A percentile compares a stretch with the other conserved stretches of the same genome.
Evolutionary conservation across 2,329 filamentous ascomycete genomes (phyloP).

Genomic region (Aspergillus costaricaensis): DNA sequence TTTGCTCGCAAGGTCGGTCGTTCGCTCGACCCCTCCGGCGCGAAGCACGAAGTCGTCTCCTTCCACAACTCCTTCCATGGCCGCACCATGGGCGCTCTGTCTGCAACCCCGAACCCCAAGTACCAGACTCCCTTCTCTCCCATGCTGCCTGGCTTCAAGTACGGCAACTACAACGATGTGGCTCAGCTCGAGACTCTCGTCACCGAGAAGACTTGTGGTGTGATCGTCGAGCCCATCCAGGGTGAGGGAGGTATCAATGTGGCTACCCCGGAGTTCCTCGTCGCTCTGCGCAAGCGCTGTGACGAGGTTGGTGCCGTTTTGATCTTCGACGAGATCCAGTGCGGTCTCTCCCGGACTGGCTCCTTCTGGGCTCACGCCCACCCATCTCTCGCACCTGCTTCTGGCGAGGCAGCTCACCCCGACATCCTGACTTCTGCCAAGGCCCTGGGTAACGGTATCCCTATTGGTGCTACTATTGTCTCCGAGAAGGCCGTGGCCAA

Average conservation of each 20-base stretch:
- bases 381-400: conserved; percentile 56
- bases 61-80: conserved; percentile 95
- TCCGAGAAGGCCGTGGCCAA: conserved; percentile 65
- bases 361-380: conserved; percentile 83
- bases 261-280: conserved; percentile 78
- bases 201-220: conserved; percentile 83
- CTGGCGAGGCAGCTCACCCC: conserved; percentile 72
- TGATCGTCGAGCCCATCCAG: conserved; percentile 96
- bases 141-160: conserved; percentile 91
- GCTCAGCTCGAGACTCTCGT: conserved; percentile 70
- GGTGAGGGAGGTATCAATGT: conserved; percentile 92
- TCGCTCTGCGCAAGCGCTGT: conserved; percentile 80
- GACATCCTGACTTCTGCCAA: conserved; percentile 95
- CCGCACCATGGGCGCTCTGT: conserved; percentile 90
- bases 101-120: conserved; percentile 96
- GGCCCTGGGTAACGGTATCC: conserved; percentile 93
- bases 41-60: conserved; percentile 82
- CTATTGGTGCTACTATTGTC: conserved; percentile 80
- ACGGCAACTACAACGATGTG: conserved; percentile 83
- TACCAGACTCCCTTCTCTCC: conserved; percentile 94
- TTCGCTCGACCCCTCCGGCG: conserved; percentile 66
- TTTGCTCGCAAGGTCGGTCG: conserved; percentile 92
- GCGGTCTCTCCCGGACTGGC: conserved; percentile 84
- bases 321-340: conserved; percentile 97
- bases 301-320: conserved; percentile 84